Evolutionary conservation across 192 early-diverging fungal genomes (phyloP), one percentile per base, ranked within the genome.

Genomic region (Entomortierella lignicola): DNA sequence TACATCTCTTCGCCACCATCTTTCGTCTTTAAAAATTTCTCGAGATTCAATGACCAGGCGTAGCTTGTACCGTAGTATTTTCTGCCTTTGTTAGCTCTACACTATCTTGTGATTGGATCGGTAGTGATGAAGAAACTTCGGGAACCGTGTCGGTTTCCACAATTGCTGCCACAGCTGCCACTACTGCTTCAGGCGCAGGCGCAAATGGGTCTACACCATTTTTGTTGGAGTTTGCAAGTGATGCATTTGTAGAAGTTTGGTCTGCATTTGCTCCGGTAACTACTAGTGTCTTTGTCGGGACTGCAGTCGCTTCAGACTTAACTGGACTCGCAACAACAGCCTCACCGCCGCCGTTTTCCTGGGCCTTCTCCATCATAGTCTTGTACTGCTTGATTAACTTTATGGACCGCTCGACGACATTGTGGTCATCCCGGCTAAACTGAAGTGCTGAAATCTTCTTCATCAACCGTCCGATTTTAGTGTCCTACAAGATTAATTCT

Each of bases 401-500:
- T 25, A 63, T 50, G 29, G 69, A 71, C 25, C 82, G 55, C 34
- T 83, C 55, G 13, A 68, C 77, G 43, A 83, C 72, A 4, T 60
- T 57, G 34, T 72, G 55, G 15, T 51, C 68, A 37, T 83, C 82
- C 18, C 34, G 70, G 20, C 77, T 72, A 29, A 79, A 65, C 43
- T 83, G 48, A 18, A 72, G 51, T 21, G 23, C 51, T 18, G 70
- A 67, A 39, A 83, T 83, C 65, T 83, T 83, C 60, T 77, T 77
- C 82, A 83, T 83, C 5, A 83, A 55, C 17, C 77, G 70, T 32
- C 82, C 82, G n/a, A 83, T 79, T 53, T 83, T 83, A 29, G 69
- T 83, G 53, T 79, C 82, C 82, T 83, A 58, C 60, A 43, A 23
- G 57, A 44, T 13, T 6, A 44, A n/a, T 57, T 34, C 29, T 26